phyloP scores from a whole-genome alignment of 768 basidiomycete species.

The Clathrus columnatus region DNA sequence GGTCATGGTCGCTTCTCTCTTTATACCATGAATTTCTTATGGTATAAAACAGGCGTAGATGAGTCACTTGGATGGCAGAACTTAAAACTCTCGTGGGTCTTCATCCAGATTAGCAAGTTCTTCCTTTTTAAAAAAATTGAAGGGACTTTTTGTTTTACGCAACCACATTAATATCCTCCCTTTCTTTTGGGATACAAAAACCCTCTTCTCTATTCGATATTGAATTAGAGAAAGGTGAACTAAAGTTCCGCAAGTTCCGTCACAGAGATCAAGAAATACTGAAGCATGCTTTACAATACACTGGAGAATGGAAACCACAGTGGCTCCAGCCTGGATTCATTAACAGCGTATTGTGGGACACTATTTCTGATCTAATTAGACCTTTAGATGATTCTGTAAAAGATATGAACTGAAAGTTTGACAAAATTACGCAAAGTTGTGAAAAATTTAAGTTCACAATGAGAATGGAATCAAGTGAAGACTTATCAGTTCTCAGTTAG shows the following conservation, averaged over 20 bases:
- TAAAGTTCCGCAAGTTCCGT: background rate
- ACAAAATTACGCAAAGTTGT: no score
- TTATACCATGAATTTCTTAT: background rate
- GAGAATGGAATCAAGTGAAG: no score
- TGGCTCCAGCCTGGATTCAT: background rate
- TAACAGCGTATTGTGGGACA: background rate
- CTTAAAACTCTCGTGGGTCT: background rate
- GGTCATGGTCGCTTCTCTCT: background rate
- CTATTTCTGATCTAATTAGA: background rate
- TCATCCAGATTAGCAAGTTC: no score
- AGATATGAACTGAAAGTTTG: no score
- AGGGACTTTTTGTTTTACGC: background rate
- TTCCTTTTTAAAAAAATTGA: no score
- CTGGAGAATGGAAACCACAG: background rate
- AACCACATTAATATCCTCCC: background rate
- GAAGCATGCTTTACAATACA: conserved; percentile 1
- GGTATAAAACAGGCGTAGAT: background rate
- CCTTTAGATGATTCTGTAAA: background rate
- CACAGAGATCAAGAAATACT: background rate
- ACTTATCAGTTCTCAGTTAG: conserved; percentile 10
- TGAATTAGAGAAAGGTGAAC: background rate
- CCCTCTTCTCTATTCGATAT: conserved; percentile 1
- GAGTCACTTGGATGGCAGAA: background rate
- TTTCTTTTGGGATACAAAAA: background rate
- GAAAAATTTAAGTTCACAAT: no score